phyloP scores from a whole-genome alignment of 176 grass and related monocot species.

The Alopecurus myosuroides region DNA sequence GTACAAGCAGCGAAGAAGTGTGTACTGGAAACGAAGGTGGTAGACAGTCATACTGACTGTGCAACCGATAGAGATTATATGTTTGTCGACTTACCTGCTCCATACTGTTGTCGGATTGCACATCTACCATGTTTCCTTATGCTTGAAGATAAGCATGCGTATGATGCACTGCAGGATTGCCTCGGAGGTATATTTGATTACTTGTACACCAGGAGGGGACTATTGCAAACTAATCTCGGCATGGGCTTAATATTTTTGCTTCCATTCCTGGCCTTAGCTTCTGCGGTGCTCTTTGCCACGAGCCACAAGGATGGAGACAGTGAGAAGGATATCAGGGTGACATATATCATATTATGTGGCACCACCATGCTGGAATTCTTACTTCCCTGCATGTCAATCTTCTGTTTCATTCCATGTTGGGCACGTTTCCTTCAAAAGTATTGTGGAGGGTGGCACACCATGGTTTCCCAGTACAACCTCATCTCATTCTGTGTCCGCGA shows the following conservation, averaged over 20 bases:
- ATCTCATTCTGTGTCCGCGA: too few species aligned
- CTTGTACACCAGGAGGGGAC: accelerated
- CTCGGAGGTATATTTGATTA: accelerated
- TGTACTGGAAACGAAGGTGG: neutral
- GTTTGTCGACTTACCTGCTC: neutral
- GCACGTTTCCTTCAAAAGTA: too few species aligned
- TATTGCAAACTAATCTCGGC: accelerated
- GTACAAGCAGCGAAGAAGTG: neutral
- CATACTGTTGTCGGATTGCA: neutral
- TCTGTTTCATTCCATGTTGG: too few species aligned
- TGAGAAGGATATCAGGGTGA: neutral
- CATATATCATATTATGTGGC: neutral
- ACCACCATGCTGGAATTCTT: neutral
- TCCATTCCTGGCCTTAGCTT: neutral
- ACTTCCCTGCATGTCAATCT: too few species aligned
- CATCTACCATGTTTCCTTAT: accelerated
- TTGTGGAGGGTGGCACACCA: too few species aligned
- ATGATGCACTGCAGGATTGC: accelerated
- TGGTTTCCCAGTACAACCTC: too few species aligned
- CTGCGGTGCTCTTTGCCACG: neutral
- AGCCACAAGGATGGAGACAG: neutral
- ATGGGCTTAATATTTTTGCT: accelerated
- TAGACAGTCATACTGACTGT: too few species aligned
- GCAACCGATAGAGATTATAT: neutral
- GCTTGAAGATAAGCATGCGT: neutral